Evolutionary conservation across 2,329 filamentous ascomycete genomes (phyloP), one percentile per base, ranked within the genome.

Genomic region (Magnaporthales sp.): DNA sequence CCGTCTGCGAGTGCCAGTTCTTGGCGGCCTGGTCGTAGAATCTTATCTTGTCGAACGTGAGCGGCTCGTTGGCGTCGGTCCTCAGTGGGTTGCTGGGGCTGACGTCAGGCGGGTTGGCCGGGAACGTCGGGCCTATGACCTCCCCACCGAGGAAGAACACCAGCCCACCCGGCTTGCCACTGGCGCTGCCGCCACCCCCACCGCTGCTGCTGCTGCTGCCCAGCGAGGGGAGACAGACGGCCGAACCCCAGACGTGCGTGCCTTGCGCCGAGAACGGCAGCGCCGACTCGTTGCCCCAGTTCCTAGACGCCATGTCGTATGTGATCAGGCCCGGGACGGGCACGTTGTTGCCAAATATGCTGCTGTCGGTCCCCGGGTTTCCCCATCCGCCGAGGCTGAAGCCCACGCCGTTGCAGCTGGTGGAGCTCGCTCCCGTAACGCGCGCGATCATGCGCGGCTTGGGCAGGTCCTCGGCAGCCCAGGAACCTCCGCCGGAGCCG

Each of bases 1-100:
- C 75, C 26, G 66, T 66, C 66, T 80, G 78, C 7, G 67, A 71
- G 56, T 75, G 73, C 77, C 77, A 80, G 38, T 2, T 71, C 72
- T n/a, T 72, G 7, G 75, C 73, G 9, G 9, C 31, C 2, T 32
- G 31, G 65, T 80, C 74, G 66, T 74, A 74, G 13, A 80, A 68
- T 1, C 69, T 72, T 11, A 80, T 65, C 6, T 65, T 71, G 46
- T 54, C 46, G n/a, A 54, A 54, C 13, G 15, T 22, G 19, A 54
- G 19, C 19, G 46, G 15, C 46, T 22, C 7, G 7, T 54, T 19
- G 15, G 13, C 19, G 46, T 22, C 46, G 15, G 15, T 24, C 19
- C 7, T 11, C 15, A 22, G 7, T 29, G 46, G 1, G n/a, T 19
- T 19, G 22, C 11, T 58, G 22, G 31, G 31, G 31, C 13, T 32